phyloP scores from a whole-genome alignment of 1,139 yeast species.

The Hansenula lynferdii region DNA sequence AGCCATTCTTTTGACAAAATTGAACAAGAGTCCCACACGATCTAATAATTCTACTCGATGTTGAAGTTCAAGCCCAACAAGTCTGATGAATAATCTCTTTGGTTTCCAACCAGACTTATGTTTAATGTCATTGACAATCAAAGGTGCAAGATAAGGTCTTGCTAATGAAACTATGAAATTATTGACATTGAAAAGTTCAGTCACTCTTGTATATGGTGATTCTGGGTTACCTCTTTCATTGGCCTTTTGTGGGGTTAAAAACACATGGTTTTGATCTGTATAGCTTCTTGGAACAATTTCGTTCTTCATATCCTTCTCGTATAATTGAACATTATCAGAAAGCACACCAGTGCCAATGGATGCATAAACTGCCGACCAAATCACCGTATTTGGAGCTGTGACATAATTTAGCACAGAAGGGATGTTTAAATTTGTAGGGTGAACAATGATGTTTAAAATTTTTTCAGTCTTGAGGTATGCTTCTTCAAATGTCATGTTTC shows the following conservation, averaged over 20 bases:
- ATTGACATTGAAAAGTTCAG: slow-evolving; percentile 91
- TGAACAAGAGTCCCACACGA: slow-evolving; percentile 70
- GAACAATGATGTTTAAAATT: slow-evolving; percentile 82
- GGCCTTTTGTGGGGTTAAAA: slow-evolving; percentile 45
- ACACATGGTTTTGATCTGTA: slow-evolving; percentile 18
- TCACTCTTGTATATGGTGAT: slow-evolving; percentile 80
- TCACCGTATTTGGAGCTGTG: slow-evolving; percentile 91
- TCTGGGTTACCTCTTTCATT: slow-evolving; percentile 33
- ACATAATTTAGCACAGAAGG: slow-evolving; percentile 83
- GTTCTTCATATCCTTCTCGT: slow-evolving; percentile 65
- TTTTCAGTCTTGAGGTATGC: slow-evolving; percentile 84
- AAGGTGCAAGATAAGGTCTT: slow-evolving; percentile 88
- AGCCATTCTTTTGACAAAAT: slow-evolving; percentile 66
- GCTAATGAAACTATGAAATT: slow-evolving; percentile 88
- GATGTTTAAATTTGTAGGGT: slow-evolving; percentile 66
- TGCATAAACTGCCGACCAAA: slow-evolving; percentile 69
- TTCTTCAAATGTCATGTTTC: slow-evolving; percentile 87
- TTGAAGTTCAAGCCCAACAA: slow-evolving; percentile 55
- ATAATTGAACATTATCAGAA: slow-evolving; percentile 54
- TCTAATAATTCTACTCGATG: slow-evolving; percentile 81
- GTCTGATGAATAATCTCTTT: slow-evolving; percentile 26
- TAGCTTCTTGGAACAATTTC: slow-evolving; percentile 38
- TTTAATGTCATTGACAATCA: slow-evolving; percentile 76
- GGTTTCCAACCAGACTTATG: slow-evolving; percentile 40
- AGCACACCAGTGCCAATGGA: slow-evolving; percentile 63